Conservation (phyloP, 495 filamentous ascomycete species). For the Diplogelasinospora grovesii region DNA sequence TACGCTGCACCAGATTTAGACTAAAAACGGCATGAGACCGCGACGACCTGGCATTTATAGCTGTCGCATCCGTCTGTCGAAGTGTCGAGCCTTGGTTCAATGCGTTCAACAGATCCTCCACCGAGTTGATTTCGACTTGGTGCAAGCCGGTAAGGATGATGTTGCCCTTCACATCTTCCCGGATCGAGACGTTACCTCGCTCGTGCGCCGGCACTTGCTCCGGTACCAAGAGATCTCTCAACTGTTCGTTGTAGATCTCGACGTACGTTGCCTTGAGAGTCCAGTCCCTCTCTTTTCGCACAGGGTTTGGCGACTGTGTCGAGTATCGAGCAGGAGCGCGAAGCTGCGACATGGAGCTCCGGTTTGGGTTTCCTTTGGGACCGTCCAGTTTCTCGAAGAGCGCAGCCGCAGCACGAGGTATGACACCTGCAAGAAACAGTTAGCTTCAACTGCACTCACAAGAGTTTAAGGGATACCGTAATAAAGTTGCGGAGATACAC, state of each 20-base stretch:
- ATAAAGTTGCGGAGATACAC: too few species aligned
- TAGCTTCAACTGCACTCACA: conserved; percentile 4
- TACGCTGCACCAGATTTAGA: conserved; percentile 86
- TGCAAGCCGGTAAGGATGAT: conserved; percentile 87
- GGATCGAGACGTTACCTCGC: conserved; percentile 70
- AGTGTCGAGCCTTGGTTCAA: conserved; percentile 91
- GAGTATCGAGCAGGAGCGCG: conserved; percentile 81
- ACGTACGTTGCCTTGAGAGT: conserved; percentile 94
- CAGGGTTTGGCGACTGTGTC: conserved; percentile 34
- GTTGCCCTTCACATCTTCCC: conserved; percentile 91
- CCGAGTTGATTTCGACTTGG: conserved; percentile 83
- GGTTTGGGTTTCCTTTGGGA: conserved; percentile 42
- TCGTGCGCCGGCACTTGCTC: conserved; percentile 64
- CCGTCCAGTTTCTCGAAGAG: conserved; percentile 84
- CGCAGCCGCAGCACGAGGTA: conserved; percentile 79
- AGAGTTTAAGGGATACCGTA: too few species aligned
- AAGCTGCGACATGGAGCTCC: conserved; percentile 67
- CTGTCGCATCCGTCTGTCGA: conserved; percentile 96
- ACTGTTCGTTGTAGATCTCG: conserved; percentile 97
- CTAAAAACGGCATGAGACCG: conserved; percentile 98
- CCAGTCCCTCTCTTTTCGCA: conserved; percentile 69
- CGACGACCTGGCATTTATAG: conserved; percentile 97
- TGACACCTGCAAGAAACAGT: conserved; percentile 59
- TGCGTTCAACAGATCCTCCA: conserved; percentile 82
- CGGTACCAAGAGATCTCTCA: conserved; percentile 82